Percentiles rank a stretch among this genome's conserved stretches.
Conservation (phyloP, 768 basidiomycete species). For the Gelatoporia subvermispora region DNA sequence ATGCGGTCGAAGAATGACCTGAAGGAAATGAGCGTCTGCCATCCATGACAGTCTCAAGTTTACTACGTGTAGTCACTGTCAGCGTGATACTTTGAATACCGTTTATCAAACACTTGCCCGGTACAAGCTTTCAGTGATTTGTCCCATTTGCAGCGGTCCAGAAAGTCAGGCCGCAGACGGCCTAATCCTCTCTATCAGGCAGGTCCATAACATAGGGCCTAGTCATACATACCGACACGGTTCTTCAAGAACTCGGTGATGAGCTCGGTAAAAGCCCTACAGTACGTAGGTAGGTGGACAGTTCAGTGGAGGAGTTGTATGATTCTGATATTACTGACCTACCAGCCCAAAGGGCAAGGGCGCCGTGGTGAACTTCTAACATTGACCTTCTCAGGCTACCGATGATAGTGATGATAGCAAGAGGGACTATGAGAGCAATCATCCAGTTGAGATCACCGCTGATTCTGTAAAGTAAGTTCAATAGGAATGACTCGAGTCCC, state of each 20-base stretch:
- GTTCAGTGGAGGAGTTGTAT: constrained; percentile 25
- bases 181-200: constrained; percentile 17
- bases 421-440: constrained; percentile 44
- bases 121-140: constrained; percentile 41
- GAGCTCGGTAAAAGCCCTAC: constrained; percentile 41
- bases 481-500: background rate
- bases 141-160: constrained; percentile 62
- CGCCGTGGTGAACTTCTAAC: constrained; percentile 53
- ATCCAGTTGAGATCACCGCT: constrained; percentile 41
- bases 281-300: background rate
- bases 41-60: constrained; percentile 35
- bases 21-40: constrained; percentile 65
- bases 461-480: constrained; percentile 34
- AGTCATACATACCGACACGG: constrained; percentile 43
- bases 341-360: constrained; percentile 42
- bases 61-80: constrained; percentile 13
- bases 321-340: constrained; percentile 22
- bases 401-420: constrained; percentile 30
- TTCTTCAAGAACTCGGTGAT: constrained; percentile 53
- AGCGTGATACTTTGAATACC: background rate
- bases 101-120: constrained; percentile 39
- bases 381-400: constrained; percentile 41
- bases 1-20: constrained; percentile 64
- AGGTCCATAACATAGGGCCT: too few relatives aligned
- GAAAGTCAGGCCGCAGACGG: constrained; percentile 62